Evolutionary conservation across 805 yeast genomes (phyloP), one percentile per base, ranked within the genome.

Genomic region (Sungouiozyma ichnusensis): DNA sequence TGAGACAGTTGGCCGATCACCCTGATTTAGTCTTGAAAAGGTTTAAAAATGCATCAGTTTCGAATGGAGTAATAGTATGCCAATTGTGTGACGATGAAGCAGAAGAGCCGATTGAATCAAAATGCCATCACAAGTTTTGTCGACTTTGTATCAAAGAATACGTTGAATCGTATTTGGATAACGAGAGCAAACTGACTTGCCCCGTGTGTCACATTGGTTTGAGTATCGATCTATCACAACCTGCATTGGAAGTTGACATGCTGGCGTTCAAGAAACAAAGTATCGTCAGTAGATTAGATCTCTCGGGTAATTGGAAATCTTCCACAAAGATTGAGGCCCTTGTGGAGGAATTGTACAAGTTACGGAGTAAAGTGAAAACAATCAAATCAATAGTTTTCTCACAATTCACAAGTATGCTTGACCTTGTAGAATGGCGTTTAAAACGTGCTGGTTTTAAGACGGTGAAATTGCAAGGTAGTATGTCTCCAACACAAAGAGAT

Each of bases 1-100:
- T 92, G 98, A 76, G 99, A 54, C 98, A 92, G 63, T 69, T 92
- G 52, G 97, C 98, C 0, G 98, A 92, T 60, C 99, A 92, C 62
- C 99, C 99, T 0, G 99, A 92, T 64, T 68, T 92, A 48, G 97
- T 92, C 1, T 67, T 92, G 57, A 79, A 87, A 50, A 70, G 88
- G 40, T 72, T 79, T 24, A 74, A 74, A 3, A 49, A 60, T 17
- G 58, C 64, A 53, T 61, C 53, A n/a, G 37, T 18, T 3, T 46
- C 67, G 1, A 54, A 53, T 20, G 75, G 74, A 34, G 65, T 67
- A 5, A 75, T 87, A 9, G 81, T 92, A 35, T 92, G 99, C 58
- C 94, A 85, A 50, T 59, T 92, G 18, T 92, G 99, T 64, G 97
- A 88, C 51, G 99, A 92, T 57, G 97, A 88, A 62, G 97, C 97